phyloP scores from a whole-genome alignment of 116 monocot species.

The Zostera marina region DNA sequence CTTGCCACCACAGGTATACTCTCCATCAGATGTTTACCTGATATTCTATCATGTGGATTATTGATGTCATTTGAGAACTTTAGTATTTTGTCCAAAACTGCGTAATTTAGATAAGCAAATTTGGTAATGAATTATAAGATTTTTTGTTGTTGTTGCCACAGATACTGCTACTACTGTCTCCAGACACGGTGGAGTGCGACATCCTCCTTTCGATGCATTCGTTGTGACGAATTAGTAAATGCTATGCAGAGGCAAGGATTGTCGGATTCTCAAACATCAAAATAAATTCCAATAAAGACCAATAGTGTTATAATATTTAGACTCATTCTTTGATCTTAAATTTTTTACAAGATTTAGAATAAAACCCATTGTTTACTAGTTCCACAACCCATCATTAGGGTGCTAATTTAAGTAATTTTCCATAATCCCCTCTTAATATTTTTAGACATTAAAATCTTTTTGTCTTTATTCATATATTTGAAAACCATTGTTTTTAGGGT shows the following conservation, averaged over 20 bases:
- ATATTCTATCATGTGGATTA: no score
- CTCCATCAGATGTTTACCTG: background rate
- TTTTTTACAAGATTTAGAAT: constrained; percentile 1
- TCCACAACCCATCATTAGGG: no score
- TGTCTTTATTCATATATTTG: no score
- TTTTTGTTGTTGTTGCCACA: constrained; percentile 5
- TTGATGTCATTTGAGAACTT: no score
- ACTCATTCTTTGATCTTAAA: constrained; percentile 9
- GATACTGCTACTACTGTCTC: constrained; percentile 75
- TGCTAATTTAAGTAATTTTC: no score
- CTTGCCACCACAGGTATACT: constrained; percentile 92
- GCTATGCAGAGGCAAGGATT: constrained; percentile 40
- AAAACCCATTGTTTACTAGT: background rate
- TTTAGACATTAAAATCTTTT: no score
- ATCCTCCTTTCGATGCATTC: constrained; percentile 30
- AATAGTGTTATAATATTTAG: background rate
- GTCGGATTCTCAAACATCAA: background rate
- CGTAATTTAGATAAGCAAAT: no score
- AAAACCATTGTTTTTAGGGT: no score
- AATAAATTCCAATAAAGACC: background rate
- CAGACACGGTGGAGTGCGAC: constrained; percentile 28
- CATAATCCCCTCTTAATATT: no score
- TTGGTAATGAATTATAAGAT: no score
- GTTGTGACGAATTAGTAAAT: constrained; percentile 39
- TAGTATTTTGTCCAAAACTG: no score